Evolutionary conservation across 108 stramenopile genomes (phyloP).

Genomic region (Conticribra guillardii): DNA sequence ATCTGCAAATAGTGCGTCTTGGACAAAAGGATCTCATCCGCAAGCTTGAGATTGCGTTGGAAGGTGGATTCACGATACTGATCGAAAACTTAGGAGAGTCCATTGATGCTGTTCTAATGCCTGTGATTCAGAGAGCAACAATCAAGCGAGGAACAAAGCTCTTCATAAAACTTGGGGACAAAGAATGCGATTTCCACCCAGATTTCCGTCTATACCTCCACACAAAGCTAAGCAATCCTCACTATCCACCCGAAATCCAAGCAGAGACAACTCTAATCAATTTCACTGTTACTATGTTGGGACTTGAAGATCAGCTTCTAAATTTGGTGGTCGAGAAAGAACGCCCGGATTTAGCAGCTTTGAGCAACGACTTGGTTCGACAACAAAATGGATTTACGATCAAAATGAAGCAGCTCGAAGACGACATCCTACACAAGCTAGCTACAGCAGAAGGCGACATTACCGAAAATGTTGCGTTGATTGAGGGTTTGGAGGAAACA

Average conservation of each 20-base stretch:
- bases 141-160: constrained; percentile 68
- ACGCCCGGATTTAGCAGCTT: constrained; percentile 69
- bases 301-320: constrained; percentile 85
- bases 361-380: constrained; percentile 61
- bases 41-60: constrained; percentile 72
- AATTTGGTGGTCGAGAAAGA: constrained; percentile 78
- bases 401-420: constrained; percentile 88
- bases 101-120: constrained; percentile 74
- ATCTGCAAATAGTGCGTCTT: constrained; percentile 67
- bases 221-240: constrained; percentile 80
- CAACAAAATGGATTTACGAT: constrained; percentile 87
- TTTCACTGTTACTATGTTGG: constrained; percentile 79
- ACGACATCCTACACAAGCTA: constrained; percentile 73
- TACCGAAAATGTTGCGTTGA: constrained; percentile 74
- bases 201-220: constrained; percentile 86
- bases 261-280: constrained; percentile 83
- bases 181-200: constrained; percentile 82
- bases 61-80: constrained; percentile 65
- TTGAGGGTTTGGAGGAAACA: constrained; percentile 80
- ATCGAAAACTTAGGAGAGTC: constrained; percentile 84
- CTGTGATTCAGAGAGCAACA: constrained; percentile 81
- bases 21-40: constrained; percentile 72
- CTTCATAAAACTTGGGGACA: constrained; percentile 78
- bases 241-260: constrained; percentile 88
- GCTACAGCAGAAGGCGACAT: constrained; percentile 82